Base-by-base conservation (phyloP, 345 rosid species). In the Iberis pinnata region DNA sequence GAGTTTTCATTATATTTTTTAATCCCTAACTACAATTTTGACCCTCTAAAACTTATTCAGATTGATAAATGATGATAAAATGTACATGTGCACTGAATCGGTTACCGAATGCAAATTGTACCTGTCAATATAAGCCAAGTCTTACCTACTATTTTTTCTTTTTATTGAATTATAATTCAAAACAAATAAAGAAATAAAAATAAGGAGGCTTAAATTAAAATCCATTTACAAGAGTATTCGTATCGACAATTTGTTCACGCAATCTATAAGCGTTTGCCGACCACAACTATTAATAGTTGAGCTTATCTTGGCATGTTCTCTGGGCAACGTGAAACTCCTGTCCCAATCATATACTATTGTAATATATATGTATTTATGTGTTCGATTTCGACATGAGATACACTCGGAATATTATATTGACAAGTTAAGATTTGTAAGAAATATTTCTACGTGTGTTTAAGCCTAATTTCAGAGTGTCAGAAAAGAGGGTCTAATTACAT, bases 201-300 rank as follows among this genome's bases (percentile, higher is more conserved):
- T n/a, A n/a, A n/a, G n/a, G n/a, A n/a, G n/a, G n/a, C n/a, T n/a
- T n/a, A n/a, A n/a, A n/a, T n/a, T n/a, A n/a, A 38, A 27, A 38
- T 19, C 18, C 18, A 25, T 54, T 12, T 55, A 19, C 13, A 3
- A 9, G 18, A 15, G 20, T 24, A 38, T 39, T 55, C 44, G 36
- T 56, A 35, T 31, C 9, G 50, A 17, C 51, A 49, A 41, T 33
- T 49, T 24, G 52, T 41, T 64, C 69, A 64, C 69, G 63, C 45
- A 64, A 64, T 49, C 69, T 64, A 51, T 33, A 49, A 49, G 43
- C 20, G n/a, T 40, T 56, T 48, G 51, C 51, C 51, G 51, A 64
- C 69, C 63, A 49, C 38, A 48, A 12, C 50, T 41, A 37, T 49
- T n/a, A 22, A 16, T 56, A 40, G 38, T 31, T 56, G 51, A 40